Evolutionary conservation across 176 grass and related monocot species (phyloP).

Genomic region (Ampelocalamus luodianensis): DNA sequence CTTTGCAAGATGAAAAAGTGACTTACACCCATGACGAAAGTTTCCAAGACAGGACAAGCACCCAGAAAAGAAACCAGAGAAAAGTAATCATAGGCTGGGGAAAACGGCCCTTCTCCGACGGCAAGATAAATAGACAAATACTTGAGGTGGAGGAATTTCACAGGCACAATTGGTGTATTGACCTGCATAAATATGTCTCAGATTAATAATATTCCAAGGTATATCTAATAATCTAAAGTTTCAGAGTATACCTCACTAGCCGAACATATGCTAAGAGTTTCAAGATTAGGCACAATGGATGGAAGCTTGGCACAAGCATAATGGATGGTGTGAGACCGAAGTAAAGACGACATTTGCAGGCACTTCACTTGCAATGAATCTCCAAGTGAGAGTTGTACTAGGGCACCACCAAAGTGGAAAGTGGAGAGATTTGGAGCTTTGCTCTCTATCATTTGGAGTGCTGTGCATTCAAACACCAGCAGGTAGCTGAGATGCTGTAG

Average conservation of each 20-base stretch:
- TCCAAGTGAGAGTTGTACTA: not conserved
- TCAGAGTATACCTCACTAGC: not conserved
- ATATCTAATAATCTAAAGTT: not conserved
- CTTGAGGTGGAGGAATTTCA: constrained; percentile 11
- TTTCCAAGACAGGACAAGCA: not conserved
- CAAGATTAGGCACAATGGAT: not conserved
- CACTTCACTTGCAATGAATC: not conserved
- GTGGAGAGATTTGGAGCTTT: not conserved
- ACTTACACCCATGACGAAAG: not conserved
- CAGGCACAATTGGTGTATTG: not conserved
- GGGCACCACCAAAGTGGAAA: not conserved
- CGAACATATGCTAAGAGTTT: not conserved
- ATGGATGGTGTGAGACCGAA: not conserved
- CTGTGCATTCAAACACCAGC: not conserved
- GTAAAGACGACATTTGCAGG: not conserved
- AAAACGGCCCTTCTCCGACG: not conserved
- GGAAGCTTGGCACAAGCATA: not conserved
- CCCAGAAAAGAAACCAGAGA: not conserved
- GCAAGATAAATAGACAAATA: not conserved
- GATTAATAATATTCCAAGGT: not conserved
- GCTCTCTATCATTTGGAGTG: not conserved
- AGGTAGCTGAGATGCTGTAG: not conserved
- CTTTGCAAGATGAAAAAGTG: not conserved
- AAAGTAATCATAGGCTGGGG: not conserved
- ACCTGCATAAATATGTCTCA: not conserved